phyloP scores from a whole-genome alignment of 495 filamentous ascomycete genomes.

The Hypomontagnella submonticulosa region DNA sequence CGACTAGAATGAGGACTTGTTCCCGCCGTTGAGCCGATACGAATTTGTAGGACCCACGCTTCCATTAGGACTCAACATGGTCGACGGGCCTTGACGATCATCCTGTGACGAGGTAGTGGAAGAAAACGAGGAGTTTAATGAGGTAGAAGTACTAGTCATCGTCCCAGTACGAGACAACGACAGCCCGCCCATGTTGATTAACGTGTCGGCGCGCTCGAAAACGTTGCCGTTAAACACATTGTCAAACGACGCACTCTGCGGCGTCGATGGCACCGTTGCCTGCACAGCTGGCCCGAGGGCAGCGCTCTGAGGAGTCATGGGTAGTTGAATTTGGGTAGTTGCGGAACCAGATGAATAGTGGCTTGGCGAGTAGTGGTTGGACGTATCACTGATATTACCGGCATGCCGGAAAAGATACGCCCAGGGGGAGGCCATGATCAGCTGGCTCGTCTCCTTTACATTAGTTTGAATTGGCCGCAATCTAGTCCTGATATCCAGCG shows the following conservation, averaged over 20 bases:
- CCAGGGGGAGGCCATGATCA: slow-evolving; percentile 85
- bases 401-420: slow-evolving; percentile 58
- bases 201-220: slow-evolving; percentile 77
- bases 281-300: slow-evolving; percentile 89
- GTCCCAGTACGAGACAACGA: slow-evolving; percentile 57
- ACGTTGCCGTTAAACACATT: slow-evolving; percentile 75
- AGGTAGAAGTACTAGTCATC: slow-evolving; percentile 56
- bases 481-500: slow-evolving; percentile 72
- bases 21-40: slow-evolving; percentile 47
- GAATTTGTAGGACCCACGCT: slow-evolving; percentile 15
- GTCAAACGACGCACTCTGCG: slow-evolving; percentile 72
- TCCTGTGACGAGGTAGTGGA: slow-evolving; percentile 47
- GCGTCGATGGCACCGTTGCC: slow-evolving; percentile 85
- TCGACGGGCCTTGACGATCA: slow-evolving; percentile 48
- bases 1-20: slow-evolving; percentile 48
- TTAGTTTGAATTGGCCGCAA: slow-evolving; percentile 80
- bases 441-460: slow-evolving; percentile 76
- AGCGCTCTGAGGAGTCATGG: slow-evolving; percentile 79
- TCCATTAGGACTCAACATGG: slow-evolving; percentile 54
- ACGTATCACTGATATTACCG: slow-evolving; percentile 35
- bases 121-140: slow-evolving; percentile 57
- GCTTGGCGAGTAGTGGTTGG: slow-evolving; percentile 51
- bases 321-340: slow-evolving; percentile 52
- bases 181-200: slow-evolving; percentile 68
- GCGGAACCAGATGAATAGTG: slow-evolving; percentile 46